A percentile compares a stretch with the other conserved stretches of the same genome.
Evolutionary conservation across 441 rosid genomes (phyloP).

Genomic region (Erodium moschatum): DNA sequence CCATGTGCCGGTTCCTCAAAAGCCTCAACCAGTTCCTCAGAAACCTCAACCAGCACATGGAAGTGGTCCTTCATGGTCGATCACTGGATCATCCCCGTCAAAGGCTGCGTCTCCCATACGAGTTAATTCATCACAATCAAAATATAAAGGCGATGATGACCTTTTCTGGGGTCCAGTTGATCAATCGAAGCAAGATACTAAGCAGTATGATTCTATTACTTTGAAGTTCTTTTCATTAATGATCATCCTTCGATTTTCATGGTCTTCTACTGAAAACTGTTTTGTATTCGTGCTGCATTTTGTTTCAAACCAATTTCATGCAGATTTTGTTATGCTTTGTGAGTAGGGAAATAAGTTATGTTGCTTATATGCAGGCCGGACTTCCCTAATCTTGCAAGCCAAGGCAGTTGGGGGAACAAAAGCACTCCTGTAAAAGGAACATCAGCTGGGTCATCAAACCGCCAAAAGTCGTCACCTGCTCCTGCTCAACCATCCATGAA

Average conservation of each 20-base stretch:
- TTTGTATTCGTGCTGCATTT: not conserved
- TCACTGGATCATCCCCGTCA: conserved; percentile 49
- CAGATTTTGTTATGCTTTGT: not conserved
- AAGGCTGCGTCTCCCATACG: conserved; percentile 54
- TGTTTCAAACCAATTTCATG: not conserved
- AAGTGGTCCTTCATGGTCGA: conserved; percentile 46
- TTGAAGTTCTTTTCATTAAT: not conserved
- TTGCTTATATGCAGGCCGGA: conserved; percentile 41
- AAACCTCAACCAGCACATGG: conserved; percentile 24
- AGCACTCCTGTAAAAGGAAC: conserved; percentile 48
- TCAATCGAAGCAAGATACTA: conserved; percentile 61
- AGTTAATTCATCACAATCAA: conserved; percentile 51
- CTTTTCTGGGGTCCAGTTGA: conserved; percentile 96
- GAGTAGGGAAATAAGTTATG: not conserved
- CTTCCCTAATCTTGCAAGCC: conserved; percentile 52
- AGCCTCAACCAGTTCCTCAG: conserved; percentile 42
- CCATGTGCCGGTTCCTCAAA: conserved; percentile 45
- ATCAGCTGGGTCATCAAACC: conserved; percentile 42
- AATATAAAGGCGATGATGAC: conserved; percentile 66
- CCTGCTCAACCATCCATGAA: conserved; percentile 43
- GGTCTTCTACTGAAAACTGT: not conserved
- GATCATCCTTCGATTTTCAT: not conserved
- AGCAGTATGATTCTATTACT: conserved; percentile 47
- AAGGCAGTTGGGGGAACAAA: conserved; percentile 67
- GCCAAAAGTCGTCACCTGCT: conserved; percentile 70